Base-by-base conservation (phyloP, 2,329 filamentous ascomycete species). In the Sarocladiaceae sp. region DNA sequence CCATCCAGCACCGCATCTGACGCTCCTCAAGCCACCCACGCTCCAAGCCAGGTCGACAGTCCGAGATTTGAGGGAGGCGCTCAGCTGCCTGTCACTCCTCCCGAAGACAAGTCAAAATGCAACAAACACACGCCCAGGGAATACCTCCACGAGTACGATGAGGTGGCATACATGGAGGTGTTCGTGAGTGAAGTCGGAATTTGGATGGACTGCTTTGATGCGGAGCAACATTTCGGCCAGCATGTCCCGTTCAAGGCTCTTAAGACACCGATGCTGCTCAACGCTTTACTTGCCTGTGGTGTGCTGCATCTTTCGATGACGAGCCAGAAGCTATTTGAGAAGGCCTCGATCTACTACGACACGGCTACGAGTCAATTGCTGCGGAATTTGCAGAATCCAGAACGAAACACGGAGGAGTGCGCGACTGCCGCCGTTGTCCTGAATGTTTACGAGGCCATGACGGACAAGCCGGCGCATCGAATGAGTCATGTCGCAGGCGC, bases 131-230 rank as follows among this genome's bases (percentile, higher is more conserved):
- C 36, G 15, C 39, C 35, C 31, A 68, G 82, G 33, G 80, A 88
- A 50, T 89, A 82, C 59, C 76, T 96, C 42, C 84, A 82, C 57
- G 83, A 82, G 3, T 80, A 84, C 10, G 88, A 96, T 53, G 90
- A 96, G 64, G 80, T 94, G 0, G 72, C 86, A n/a, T 91, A 91
- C 64, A 90, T 97, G 86, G 90, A 96, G 66, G 85, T 91, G 0
- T 97, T 96, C 65, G 86, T 95, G 6, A 88, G 95, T 62, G 88
- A 96, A 58, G 89, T 97, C 2, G 91, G 87, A 1, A 70, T 90
- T 3, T 97, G 93, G 90, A 96, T 97, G 89, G 93, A 97, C 68
- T 89, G 85, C 37, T 84, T 97, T 74, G 90, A 96, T 70, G 79
- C 83, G 29, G 79, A 86, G 58, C 93, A 93, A 70, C 88, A 95